These are phyloP conservation scores for Linnemannia zychae DNA, from an alignment of 192 early-diverging fungal species.

Conservation along the genomic window DNA sequence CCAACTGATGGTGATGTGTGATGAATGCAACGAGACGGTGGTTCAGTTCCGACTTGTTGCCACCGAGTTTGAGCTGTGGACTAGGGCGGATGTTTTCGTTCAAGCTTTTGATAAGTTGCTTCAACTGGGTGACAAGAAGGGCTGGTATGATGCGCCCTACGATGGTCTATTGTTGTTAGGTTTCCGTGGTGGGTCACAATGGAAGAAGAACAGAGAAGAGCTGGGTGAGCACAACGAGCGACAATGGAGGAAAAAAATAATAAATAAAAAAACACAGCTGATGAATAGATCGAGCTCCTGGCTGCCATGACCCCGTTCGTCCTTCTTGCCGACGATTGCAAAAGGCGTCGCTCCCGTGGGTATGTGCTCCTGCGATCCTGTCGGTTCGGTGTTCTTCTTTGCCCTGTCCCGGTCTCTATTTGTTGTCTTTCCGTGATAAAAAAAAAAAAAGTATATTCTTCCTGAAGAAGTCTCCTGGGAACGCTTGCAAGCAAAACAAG, in stretches of 20 bases:
- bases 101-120: conserved; percentile 48
- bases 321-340: not conserved
- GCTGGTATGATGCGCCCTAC: conserved; percentile 54
- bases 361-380: not conserved
- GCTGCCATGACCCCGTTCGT: not conserved
- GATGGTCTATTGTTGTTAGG: conserved; percentile 36
- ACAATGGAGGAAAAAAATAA: not conserved
- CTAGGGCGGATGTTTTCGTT: conserved; percentile 50
- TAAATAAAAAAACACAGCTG: not conserved
- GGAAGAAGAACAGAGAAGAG: not conserved
- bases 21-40: conserved; percentile 26
- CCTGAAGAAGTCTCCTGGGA: no score
- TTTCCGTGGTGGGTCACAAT: not conserved
- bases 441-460: no score
- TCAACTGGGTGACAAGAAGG: conserved; percentile 49
- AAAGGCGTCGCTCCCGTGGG: not conserved
- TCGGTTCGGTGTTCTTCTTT: no score
- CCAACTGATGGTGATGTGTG: conserved; percentile 35
- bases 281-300: not conserved
- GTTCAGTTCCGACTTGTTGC: conserved; percentile 54
- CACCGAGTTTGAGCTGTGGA: conserved; percentile 55
- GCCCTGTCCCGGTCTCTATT: no score
- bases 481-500: no score
- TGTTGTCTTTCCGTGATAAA: no score
- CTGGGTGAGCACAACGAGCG: not conserved